Evolutionary conservation across 768 basidiomycete genomes (phyloP).

Genomic region (Pisolithus albus): DNA sequence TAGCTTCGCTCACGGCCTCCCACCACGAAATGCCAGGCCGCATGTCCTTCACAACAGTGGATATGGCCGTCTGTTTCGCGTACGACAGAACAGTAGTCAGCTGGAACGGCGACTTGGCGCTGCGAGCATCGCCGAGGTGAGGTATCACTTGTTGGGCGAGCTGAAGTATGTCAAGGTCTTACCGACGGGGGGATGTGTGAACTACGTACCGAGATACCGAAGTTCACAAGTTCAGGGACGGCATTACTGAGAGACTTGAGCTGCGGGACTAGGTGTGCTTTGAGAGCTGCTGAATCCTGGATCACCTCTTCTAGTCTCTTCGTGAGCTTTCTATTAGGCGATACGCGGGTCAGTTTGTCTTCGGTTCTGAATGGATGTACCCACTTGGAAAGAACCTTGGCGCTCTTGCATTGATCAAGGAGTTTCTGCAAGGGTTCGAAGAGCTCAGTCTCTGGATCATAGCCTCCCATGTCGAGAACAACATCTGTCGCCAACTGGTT

Average conservation of each 20-base stretch:
- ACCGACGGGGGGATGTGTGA: background rate
- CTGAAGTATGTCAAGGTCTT: conserved; percentile 31
- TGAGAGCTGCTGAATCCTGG: conserved; percentile 64
- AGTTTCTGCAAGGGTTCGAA: conserved; percentile 78
- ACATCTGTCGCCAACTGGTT: conserved; percentile 45
- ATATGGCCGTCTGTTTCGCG: conserved; percentile 66
- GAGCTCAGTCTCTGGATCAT: conserved; percentile 67
- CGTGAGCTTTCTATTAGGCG: conserved; percentile 71
- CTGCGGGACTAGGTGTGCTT: conserved; percentile 61
- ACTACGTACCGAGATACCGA: conserved; percentile 73
- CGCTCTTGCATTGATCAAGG: conserved; percentile 73
- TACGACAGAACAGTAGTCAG: conserved; percentile 62
- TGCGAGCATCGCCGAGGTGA: conserved; percentile 75
- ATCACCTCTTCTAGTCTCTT: conserved; percentile 79
- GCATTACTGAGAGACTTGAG: conserved; percentile 65
- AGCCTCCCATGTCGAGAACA: conserved; percentile 62
- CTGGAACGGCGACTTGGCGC: conserved; percentile 73
- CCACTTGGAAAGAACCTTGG: conserved; percentile 74
- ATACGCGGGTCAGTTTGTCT: conserved; percentile 2
- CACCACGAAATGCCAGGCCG: conserved; percentile 65
- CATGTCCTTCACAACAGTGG: conserved; percentile 61
- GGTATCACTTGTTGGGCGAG: conserved; percentile 86
- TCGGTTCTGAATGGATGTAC: conserved; percentile 16
- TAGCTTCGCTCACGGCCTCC: conserved; percentile 68
- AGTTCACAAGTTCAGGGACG: conserved; percentile 79